These are phyloP conservation scores for Fusarium zealandicum DNA, from an alignment of 2,329 filamentous ascomycete genomes.

Conservation along the genomic window DNA sequence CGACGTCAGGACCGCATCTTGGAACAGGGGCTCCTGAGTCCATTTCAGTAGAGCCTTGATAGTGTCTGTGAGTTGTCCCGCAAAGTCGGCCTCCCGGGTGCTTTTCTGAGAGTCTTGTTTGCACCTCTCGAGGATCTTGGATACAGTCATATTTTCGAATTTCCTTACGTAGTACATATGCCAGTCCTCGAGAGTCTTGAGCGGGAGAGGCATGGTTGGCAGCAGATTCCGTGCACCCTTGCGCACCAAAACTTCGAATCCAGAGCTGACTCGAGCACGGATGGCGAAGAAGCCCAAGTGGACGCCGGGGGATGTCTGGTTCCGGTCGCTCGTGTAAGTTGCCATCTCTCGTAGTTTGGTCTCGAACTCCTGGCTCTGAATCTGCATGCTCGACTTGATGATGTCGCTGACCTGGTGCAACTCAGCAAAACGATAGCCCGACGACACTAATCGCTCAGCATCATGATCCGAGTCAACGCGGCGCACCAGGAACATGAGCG, in stretches of 20 bases:
- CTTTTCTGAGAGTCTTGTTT: constrained; percentile 45
- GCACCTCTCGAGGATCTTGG: constrained; percentile 43
- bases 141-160: constrained; percentile 55
- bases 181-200: constrained; percentile 60
- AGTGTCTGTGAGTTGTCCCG: constrained; percentile 52
- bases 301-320: constrained; percentile 59
- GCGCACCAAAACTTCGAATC: constrained; percentile 70
- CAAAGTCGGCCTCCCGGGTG: constrained; percentile 54
- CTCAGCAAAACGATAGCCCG: constrained; percentile 80
- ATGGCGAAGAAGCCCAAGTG: constrained; percentile 67
- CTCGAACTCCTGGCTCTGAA: constrained; percentile 68
- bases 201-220: constrained; percentile 63
- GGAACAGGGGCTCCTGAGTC: constrained; percentile 55
- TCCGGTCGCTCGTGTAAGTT: constrained; percentile 58
- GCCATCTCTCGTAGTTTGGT: constrained; percentile 70
- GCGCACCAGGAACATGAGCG: constrained; percentile 81
- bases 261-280: constrained; percentile 58
- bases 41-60: constrained; percentile 51
- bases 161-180: constrained; percentile 63
- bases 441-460: constrained; percentile 68
- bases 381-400: constrained; percentile 77
- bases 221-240: constrained; percentile 64
- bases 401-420: constrained; percentile 71
- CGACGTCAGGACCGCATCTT: constrained; percentile 55
- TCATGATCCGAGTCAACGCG: constrained; percentile 65